A percentile compares a stretch with the other conserved stretches of the same genome.
Evolutionary conservation across 2,329 filamentous ascomycete species (phyloP).

Genomic region (Microdochium trichocladiopsis): DNA sequence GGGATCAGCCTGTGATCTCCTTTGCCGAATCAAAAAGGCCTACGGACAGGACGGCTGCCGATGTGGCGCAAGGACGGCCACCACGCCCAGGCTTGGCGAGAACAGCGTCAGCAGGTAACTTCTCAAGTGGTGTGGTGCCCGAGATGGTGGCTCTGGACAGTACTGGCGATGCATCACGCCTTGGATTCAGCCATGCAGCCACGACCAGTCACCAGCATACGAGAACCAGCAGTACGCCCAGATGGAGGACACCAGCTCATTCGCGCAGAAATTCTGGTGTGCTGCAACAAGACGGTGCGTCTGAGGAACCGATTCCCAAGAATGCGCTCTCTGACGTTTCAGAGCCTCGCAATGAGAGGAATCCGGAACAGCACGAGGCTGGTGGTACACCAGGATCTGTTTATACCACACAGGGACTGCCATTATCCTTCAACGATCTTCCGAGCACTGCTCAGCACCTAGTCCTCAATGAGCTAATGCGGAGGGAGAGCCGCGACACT

Average conservation of each 20-base stretch:
- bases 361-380: conserved; percentile 14
- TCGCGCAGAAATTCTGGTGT: not conserved
- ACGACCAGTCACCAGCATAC: not conserved
- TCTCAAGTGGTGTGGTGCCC: not conserved
- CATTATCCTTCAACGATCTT: conserved; percentile 79
- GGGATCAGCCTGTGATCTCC: conserved; percentile 64
- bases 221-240: not conserved
- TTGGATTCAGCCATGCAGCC: not conserved
- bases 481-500: conserved; percentile 58
- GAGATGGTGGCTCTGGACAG: not conserved
- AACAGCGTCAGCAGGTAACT: not conserved
- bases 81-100: conserved; percentile 17
- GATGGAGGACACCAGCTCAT: not conserved
- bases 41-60: conserved; percentile 15
- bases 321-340: conserved; percentile 31
- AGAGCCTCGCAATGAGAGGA: conserved; percentile 33
- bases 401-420: conserved; percentile 54
- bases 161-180: not conserved
- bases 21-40: conserved; percentile 48
- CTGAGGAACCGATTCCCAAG: not conserved
- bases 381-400: conserved; percentile 26
- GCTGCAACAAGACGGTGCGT: not conserved
- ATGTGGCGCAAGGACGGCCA: conserved; percentile 11
- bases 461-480: conserved; percentile 80
- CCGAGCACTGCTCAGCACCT: conserved; percentile 79